These are phyloP conservation scores for Hypoxylon lienhwacheense DNA, from an alignment of 495 filamentous ascomycete species.

Conservation along the genomic window DNA sequence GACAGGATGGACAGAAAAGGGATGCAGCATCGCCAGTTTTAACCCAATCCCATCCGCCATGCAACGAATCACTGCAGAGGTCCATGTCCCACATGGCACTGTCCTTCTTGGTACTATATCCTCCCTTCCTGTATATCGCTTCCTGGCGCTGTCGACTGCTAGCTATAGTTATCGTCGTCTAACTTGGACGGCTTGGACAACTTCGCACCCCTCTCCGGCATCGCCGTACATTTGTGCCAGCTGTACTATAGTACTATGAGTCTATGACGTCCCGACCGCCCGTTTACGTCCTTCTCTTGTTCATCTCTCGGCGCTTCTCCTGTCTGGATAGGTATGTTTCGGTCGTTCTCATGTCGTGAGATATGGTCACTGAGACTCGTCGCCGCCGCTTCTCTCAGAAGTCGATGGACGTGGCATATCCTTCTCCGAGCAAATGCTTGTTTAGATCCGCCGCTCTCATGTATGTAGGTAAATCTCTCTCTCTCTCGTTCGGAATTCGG, in stretches of 20 bases:
- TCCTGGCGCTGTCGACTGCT: no score
- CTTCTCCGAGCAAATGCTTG: no score
- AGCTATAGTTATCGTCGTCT: constrained; percentile 12
- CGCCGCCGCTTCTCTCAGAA: constrained; percentile 1
- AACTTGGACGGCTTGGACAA: background rate
- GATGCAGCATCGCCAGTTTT: constrained; percentile 33
- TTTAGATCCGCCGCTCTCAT: no score
- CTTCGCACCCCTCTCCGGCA: constrained; percentile 1
- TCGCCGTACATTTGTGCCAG: background rate
- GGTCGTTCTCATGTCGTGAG: constrained; percentile 5
- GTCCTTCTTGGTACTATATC: constrained; percentile 2
- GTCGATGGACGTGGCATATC: no score
- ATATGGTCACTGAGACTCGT: constrained; percentile 1
- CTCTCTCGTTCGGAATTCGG: constrained; percentile 13
- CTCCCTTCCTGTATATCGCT: constrained; percentile 3
- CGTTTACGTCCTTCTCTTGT: constrained; percentile 2
- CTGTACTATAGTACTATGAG: constrained; percentile 7
- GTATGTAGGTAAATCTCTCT: constrained; percentile 19
- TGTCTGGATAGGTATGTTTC: constrained; percentile 10
- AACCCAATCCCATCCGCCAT: constrained; percentile 30
- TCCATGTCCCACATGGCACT: constrained; percentile 7
- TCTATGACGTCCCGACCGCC: background rate
- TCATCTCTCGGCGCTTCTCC: constrained; percentile 5
- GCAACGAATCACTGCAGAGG: constrained; percentile 33
- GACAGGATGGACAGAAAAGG: no score